phyloP scores from a whole-genome alignment of 345 rosid genomes.

The Populus tremula region DNA sequence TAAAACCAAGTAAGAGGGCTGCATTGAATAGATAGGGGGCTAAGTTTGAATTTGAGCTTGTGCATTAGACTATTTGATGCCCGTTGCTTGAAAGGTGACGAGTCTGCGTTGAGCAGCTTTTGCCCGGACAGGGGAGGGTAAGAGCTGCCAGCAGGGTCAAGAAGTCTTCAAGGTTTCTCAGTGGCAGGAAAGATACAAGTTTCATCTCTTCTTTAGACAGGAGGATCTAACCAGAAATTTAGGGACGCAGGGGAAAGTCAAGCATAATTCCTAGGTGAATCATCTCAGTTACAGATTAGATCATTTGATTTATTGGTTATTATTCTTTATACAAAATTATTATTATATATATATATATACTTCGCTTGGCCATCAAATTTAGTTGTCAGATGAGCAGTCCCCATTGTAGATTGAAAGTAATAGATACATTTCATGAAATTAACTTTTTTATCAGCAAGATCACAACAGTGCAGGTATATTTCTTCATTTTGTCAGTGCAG shows the following conservation, averaged over 20 bases:
- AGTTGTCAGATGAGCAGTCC: neutral
- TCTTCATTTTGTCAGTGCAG: too few species aligned
- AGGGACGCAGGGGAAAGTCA: slow-evolving; percentile 18
- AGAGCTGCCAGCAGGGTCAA: slow-evolving; percentile 13
- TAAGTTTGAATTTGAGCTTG: slow-evolving; percentile 1
- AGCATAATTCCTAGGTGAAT: slow-evolving; percentile 22
- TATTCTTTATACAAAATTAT: neutral
- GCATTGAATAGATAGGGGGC: slow-evolving; percentile 31
- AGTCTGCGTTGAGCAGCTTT: slow-evolving; percentile 14
- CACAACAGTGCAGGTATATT: too few species aligned
- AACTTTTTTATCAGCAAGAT: too few species aligned
- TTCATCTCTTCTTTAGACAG: slow-evolving; percentile 5
- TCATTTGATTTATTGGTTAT: slow-evolving; percentile 33
- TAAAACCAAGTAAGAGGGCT: slow-evolving; percentile 25
- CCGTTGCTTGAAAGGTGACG: slow-evolving; percentile 6
- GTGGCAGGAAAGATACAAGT: neutral
- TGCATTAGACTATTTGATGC: neutral
- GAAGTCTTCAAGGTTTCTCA: slow-evolving; percentile 6
- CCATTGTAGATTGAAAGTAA: too few species aligned
- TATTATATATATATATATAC: neutral
- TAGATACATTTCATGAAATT: too few species aligned
- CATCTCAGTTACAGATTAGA: slow-evolving; percentile 5
- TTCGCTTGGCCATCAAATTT: neutral
- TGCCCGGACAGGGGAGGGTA: neutral
- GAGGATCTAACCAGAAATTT: slow-evolving; percentile 15